Conservation (phyloP, 371 early-diverging fungal genomes). For the Zopfochytrium polystomum region DNA sequence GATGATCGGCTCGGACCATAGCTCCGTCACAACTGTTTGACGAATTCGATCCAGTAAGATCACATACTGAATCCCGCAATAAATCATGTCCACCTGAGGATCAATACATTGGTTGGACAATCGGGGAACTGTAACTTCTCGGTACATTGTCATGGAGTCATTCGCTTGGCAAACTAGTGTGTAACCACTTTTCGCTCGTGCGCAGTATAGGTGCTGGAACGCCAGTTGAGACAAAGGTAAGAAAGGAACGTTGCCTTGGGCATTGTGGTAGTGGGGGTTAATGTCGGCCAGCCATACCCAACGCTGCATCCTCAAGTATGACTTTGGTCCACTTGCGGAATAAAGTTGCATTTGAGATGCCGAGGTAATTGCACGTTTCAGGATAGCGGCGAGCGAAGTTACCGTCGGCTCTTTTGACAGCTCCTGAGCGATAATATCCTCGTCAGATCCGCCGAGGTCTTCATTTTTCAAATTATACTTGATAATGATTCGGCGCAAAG, state of each 20-base stretch:
- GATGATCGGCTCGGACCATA: conserved; percentile 70
- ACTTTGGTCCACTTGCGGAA: conserved; percentile 26
- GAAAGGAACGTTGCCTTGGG: conserved; percentile 4
- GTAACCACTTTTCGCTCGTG: conserved; percentile 63
- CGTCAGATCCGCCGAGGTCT: neutral
- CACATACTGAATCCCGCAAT: conserved; percentile 51
- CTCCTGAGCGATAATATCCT: neutral
- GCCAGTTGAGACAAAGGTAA: conserved; percentile 65
- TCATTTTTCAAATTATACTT: neutral
- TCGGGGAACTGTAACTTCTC: conserved; percentile 43
- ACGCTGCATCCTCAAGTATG: conserved; percentile 57
- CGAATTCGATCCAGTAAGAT: conserved; percentile 55
- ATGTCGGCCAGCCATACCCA: conserved; percentile 71
- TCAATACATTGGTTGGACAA: neutral
- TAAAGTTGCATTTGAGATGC: neutral
- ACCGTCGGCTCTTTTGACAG: neutral
- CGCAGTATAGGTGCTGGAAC: conserved; percentile 59
- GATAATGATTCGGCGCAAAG: neutral
- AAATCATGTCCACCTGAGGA: neutral
- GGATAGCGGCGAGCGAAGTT: neutral
- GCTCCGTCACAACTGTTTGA: conserved; percentile 59
- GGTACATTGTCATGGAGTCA: conserved; percentile 61
- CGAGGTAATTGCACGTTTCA: neutral
- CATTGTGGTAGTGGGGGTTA: conserved; percentile 18
- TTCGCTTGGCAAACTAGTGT: conserved; percentile 51